phyloP scores from a whole-genome alignment of 1,139 yeast species.

The Hansenula sp. region DNA sequence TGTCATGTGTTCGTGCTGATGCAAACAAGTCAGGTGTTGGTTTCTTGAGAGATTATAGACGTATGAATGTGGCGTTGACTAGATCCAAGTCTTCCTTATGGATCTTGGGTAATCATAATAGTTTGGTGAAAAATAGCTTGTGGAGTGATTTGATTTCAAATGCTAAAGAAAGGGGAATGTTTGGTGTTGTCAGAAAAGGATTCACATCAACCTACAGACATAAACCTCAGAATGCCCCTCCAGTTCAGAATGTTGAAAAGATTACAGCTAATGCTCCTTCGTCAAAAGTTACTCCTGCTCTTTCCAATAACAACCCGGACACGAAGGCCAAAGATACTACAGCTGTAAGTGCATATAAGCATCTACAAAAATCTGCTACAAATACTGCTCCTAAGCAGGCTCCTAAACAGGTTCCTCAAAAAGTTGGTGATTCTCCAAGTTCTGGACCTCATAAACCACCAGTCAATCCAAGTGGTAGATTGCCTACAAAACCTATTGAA shows the following conservation, averaged over 20 bases:
- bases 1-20: slow-evolving; percentile 93
- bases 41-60: slow-evolving; percentile 80
- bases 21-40: slow-evolving; percentile 60
- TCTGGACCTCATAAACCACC: neutral
- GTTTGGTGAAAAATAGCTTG: slow-evolving; percentile 56
- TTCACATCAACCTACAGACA: no score
- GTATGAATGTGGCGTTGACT: slow-evolving; percentile 95
- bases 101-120: slow-evolving; percentile 77
- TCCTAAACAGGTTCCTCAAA: no score
- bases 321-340: no score
- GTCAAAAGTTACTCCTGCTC: no score
- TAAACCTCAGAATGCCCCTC: no score
- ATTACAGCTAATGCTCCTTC: no score
- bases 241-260: no score
- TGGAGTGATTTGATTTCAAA: slow-evolving; percentile 67
- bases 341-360: no score
- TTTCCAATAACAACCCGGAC: no score
- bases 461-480: neutral
- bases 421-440: no score
- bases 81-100: slow-evolving; percentile 91
- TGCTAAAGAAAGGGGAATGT: slow-evolving; percentile 47
- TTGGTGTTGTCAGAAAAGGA: slow-evolving; percentile 29
- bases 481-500: neutral
- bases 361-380: no score
- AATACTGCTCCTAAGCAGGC: no score